Conservation (phyloP, 495 filamentous ascomycete genomes). For the Penicillium egyptiacum region DNA sequence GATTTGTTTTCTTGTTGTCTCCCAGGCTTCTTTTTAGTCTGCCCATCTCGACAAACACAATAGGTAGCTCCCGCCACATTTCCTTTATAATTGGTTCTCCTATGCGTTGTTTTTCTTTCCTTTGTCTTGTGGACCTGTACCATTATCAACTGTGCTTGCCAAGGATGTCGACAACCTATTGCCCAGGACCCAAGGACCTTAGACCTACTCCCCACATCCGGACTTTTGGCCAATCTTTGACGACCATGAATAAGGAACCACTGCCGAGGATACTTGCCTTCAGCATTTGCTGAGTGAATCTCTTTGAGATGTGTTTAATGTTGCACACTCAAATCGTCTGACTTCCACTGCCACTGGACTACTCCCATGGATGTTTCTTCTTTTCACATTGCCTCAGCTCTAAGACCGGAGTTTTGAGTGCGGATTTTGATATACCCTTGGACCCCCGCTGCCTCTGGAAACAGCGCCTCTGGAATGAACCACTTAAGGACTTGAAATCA, state of each 20-base stretch:
- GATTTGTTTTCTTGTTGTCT: slow-evolving; percentile 40
- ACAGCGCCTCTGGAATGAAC: slow-evolving; percentile 17
- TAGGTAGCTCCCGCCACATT: slow-evolving; percentile 49
- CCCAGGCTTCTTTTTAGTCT: slow-evolving; percentile 40
- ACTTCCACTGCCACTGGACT: slow-evolving; percentile 18
- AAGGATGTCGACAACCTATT: slow-evolving; percentile 23
- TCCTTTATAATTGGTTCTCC: slow-evolving; percentile 28
- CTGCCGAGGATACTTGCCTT: slow-evolving; percentile 27
- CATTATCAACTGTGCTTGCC: slow-evolving; percentile 13
- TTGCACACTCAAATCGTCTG: slow-evolving; percentile 40
- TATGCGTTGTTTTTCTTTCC: slow-evolving; percentile 26
- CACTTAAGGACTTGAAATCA: slow-evolving; percentile 14
- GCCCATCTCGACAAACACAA: slow-evolving; percentile 34
- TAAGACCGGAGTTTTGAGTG: slow-evolving; percentile 34
- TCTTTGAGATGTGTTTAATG: slow-evolving; percentile 49
- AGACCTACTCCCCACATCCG: slow-evolving; percentile 2
- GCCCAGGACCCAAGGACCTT: slow-evolving; percentile 22
- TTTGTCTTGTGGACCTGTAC: slow-evolving; percentile 30
- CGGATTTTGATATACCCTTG: slow-evolving; percentile 28
- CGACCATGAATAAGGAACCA: slow-evolving; percentile 32
- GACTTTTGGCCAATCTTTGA: slow-evolving; percentile 20
- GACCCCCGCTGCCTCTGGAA: slow-evolving; percentile 19
- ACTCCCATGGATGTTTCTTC: slow-evolving; percentile 26
- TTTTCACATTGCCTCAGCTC: slow-evolving; percentile 22
- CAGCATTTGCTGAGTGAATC: slow-evolving; percentile 41